These are phyloP conservation scores for Rhodotorula diobovata DNA, from an alignment of 768 basidiomycete genomes.

Conservation along the genomic window DNA sequence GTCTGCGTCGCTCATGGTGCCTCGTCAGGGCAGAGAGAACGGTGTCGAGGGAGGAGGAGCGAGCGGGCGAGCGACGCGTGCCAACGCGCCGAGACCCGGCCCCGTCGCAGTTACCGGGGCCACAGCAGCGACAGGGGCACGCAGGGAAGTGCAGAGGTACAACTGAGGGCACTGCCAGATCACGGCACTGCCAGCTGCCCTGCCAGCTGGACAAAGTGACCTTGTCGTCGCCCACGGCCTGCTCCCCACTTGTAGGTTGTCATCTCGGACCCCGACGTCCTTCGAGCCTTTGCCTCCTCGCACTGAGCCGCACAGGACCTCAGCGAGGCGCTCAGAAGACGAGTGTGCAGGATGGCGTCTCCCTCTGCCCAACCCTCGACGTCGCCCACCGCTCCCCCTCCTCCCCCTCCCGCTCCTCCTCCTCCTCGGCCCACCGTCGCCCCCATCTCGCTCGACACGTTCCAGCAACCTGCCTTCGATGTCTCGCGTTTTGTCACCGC, in stretches of 20 bases:
- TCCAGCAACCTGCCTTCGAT: constrained; percentile 37
- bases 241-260: too few relatives aligned
- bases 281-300: not conserved
- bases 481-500: constrained; percentile 33
- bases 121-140: too few relatives aligned
- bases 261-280: not conserved
- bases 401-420: too few relatives aligned
- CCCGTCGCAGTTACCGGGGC: too few relatives aligned
- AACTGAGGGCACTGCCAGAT: too few relatives aligned
- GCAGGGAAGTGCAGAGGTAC: too few relatives aligned
- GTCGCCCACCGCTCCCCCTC: not conserved
- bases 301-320: not conserved
- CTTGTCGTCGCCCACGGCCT: too few relatives aligned
- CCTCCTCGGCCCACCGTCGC: not conserved
- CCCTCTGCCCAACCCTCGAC: not conserved
- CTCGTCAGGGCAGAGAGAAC: not conserved
- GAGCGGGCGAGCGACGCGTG: not conserved
- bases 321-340: not conserved
- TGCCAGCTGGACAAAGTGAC: too few relatives aligned
- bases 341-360: not conserved
- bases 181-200: too few relatives aligned
- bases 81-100: not conserved
- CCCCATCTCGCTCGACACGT: constrained; percentile 38
- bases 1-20: not conserved
- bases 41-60: too few relatives aligned